Conservation (phyloP, 2,329 filamentous ascomycete species). For the Alternaria angustiovoidea region DNA sequence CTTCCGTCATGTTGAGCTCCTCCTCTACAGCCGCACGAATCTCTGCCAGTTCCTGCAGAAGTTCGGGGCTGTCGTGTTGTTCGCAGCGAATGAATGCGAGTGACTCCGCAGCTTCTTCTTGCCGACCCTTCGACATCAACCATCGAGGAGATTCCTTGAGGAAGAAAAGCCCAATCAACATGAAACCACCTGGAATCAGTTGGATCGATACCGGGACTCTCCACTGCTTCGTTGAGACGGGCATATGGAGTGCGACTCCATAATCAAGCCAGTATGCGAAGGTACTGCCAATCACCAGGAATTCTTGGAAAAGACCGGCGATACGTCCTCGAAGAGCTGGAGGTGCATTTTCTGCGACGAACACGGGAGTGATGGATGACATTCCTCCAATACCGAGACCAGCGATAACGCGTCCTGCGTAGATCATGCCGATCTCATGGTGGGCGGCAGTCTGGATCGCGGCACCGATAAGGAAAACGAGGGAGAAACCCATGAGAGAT, state of each 20-base stretch:
- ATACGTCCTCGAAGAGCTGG: constrained; percentile 66
- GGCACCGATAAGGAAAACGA: constrained; percentile 15
- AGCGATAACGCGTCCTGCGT: constrained; percentile 56
- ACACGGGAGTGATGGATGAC: constrained; percentile 63
- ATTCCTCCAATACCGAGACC: constrained; percentile 63
- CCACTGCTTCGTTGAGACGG: constrained; percentile 55
- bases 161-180: constrained; percentile 57
- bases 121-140: constrained; percentile 53
- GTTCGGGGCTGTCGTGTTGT: constrained; percentile 43
- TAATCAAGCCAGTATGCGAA: constrained; percentile 53
- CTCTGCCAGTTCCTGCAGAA: constrained; percentile 69
- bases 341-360: constrained; percentile 58
- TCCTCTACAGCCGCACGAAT: constrained; percentile 71
- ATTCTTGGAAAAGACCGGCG: constrained; percentile 59
- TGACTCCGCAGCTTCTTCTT: constrained; percentile 67
- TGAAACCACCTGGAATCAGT: constrained; percentile 70
- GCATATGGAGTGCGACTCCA: constrained; percentile 55
- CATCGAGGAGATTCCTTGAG: constrained; percentile 56
- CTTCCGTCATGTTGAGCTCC: constrained; percentile 70
- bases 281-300: constrained; percentile 57
- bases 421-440: constrained; percentile 15
- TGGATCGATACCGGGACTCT: constrained; percentile 67
- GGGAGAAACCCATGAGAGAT: constrained; percentile 13
- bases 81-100: constrained; percentile 38
- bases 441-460: constrained; percentile 16